Conservation (phyloP, 2,329 filamentous ascomycete species). For the Dothistroma pini region DNA sequence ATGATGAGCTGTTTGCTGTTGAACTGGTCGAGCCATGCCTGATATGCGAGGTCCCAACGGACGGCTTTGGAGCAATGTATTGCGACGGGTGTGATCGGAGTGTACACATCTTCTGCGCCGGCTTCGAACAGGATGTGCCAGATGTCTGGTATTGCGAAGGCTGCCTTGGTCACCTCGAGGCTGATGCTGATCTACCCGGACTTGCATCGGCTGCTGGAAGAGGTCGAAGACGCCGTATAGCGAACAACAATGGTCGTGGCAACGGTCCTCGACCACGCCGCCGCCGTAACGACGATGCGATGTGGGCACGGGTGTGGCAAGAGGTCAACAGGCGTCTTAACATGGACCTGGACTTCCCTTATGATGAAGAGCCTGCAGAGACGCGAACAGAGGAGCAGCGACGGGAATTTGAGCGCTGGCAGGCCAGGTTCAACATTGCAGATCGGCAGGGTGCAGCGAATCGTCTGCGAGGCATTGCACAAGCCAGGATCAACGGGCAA, state of each 20-base stretch:
- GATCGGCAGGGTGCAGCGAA: conserved; percentile 69
- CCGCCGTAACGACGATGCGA: conserved; percentile 44
- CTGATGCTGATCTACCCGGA: conserved; percentile 27
- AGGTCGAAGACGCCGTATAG: conserved; percentile 23
- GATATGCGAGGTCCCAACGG: conserved; percentile 74
- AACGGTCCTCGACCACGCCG: conserved; percentile 17
- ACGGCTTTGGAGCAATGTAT: conserved; percentile 79
- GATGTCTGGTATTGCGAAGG: conserved; percentile 81
- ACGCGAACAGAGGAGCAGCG: conserved; percentile 56
- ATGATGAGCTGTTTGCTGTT: conserved; percentile 58
- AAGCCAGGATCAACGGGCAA: conserved; percentile 44
- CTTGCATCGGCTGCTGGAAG: conserved; percentile 26
- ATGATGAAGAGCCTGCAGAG: conserved; percentile 65
- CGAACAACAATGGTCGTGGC: conserved; percentile 8
- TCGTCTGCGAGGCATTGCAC: conserved; percentile 52
- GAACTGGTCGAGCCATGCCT: conserved; percentile 68
- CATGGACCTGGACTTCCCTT: conserved; percentile 80
- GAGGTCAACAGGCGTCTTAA: conserved; percentile 77
- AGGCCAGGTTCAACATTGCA: conserved; percentile 77
- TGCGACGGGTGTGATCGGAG: conserved; percentile 88
- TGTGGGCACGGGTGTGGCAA: conserved; percentile 81
- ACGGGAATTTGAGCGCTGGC: conserved; percentile 67
- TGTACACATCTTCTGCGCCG: conserved; percentile 90
- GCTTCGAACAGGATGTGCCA: conserved; percentile 57
- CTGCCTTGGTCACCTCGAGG: conserved; percentile 51